A percentile compares a stretch with the other conserved stretches of the same genome.
These are phyloP conservation scores for Botrytis galanthina DNA, from an alignment of 2,329 filamentous ascomycete species.

Conservation along the genomic window DNA sequence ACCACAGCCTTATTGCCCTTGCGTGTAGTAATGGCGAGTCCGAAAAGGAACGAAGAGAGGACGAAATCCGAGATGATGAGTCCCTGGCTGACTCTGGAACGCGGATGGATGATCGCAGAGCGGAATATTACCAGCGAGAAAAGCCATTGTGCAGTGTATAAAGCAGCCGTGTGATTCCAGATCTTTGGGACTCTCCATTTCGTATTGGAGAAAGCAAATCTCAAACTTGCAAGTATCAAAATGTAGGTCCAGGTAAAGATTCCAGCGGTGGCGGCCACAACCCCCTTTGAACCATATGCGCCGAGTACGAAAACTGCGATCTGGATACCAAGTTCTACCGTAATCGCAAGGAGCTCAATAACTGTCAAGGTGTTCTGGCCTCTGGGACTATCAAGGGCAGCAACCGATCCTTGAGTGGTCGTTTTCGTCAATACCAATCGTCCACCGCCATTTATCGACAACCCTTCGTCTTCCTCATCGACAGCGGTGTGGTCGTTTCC, in stretches of 20 bases:
- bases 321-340: constrained; percentile 69
- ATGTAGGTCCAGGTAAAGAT: constrained; percentile 80
- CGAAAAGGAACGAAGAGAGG: constrained; percentile 69
- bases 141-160: constrained; percentile 83
- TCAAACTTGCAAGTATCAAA: constrained; percentile 67
- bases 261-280: constrained; percentile 61
- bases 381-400: constrained; percentile 72
- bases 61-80: constrained; percentile 73
- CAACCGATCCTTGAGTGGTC: constrained; percentile 59
- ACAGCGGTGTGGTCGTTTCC: constrained; percentile 38
- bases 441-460: constrained; percentile 58
- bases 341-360: constrained; percentile 72
- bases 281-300: constrained; percentile 57
- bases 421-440: constrained; percentile 59
- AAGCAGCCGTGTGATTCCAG: constrained; percentile 88
- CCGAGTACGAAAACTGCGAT: constrained; percentile 60
- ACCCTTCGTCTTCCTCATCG: constrained; percentile 55
- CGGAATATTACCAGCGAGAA: constrained; percentile 76
- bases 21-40: constrained; percentile 75
- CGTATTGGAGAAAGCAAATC: constrained; percentile 64
- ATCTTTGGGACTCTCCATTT: constrained; percentile 68
- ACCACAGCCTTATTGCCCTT: constrained; percentile 89
- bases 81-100: constrained; percentile 58
- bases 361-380: constrained; percentile 69
- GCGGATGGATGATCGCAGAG: constrained; percentile 76